Conservation (phyloP, 2,329 filamentous ascomycete genomes). For the Neofusicoccum laricinum region DNA sequence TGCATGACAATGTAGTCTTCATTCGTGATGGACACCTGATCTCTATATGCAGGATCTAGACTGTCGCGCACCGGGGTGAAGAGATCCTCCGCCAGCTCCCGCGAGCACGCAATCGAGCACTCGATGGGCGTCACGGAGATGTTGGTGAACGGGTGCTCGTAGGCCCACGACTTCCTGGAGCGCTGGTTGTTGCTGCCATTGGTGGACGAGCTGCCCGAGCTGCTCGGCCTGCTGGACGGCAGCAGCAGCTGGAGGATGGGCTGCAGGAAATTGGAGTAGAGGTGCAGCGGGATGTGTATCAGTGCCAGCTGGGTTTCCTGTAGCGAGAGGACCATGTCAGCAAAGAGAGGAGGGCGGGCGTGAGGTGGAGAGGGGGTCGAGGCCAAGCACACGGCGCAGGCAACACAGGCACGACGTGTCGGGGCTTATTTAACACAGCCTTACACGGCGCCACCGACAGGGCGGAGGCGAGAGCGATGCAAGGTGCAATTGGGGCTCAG, state of each 20-base stretch:
- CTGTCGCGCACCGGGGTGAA: conserved; percentile 69
- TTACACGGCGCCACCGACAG: conserved; percentile 11
- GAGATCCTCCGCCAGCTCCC: conserved; percentile 67
- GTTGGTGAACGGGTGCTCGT: conserved; percentile 79
- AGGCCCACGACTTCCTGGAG: conserved; percentile 43
- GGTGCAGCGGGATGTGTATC: conserved; percentile 81
- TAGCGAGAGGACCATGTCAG: conserved; percentile 36
- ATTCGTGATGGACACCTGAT: conserved; percentile 66
- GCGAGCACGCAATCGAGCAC: conserved; percentile 87
- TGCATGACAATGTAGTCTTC: conserved; percentile 87
- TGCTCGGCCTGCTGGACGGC: conserved; percentile 46
- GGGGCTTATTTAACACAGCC: conserved; percentile 14
- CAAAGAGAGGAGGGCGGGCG: not conserved
- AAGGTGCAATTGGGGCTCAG: conserved; percentile 6
- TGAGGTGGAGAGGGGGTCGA: not conserved
- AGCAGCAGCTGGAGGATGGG: conserved; percentile 83
- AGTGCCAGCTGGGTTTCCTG: conserved; percentile 85
- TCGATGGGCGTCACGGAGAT: conserved; percentile 90
- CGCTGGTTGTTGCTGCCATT: conserved; percentile 28
- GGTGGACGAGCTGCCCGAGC: conserved; percentile 21
- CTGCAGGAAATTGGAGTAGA: conserved; percentile 76
- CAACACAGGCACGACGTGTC: conserved; percentile 17
- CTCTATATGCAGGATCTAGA: conserved; percentile 50
- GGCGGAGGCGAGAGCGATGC: conserved; percentile 1
- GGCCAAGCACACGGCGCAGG: conserved; percentile 7